Evolutionary conservation across 2,329 filamentous ascomycete genomes (phyloP), one percentile per base, ranked within the genome.

Genomic region (Colletotrichum acutatum): DNA sequence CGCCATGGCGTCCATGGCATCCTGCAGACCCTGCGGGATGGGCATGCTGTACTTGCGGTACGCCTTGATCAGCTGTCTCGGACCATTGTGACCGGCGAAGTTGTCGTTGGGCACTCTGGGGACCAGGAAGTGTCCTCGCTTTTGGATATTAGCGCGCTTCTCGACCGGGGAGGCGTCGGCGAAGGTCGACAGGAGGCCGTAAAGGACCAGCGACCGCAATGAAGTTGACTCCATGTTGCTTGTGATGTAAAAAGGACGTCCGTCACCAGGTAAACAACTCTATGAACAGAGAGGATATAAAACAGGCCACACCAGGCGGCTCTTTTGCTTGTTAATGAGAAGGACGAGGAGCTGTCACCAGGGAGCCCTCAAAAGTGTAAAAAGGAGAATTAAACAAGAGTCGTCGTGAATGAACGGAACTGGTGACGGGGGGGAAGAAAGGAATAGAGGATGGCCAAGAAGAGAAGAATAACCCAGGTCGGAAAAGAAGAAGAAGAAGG

Each of bases 11-110:
- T 77, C 79, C 49, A 83, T 74, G 34, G 81, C 81, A 37, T 83
- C 84, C 63, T 85, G 78, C 64, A 88, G 79, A 8, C 82, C 82
- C 2, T 83, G 77, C 2, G 86, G 82, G 58, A 88, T 82, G 49
- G 83, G 82, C 82, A 92, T 87, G 74, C 89, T 87, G 81, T 88
- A 95, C 80, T 95, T 95, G 77, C 86, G 83, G 80, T 93, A 92
- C 19, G 92, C 90, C 82, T 90, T 93, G 63, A 88, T 82, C 76
- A 95, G 85, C 63, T 92, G 91, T 68, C 78, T 81, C 0, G 87
- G 84, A n/a, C 92, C 91, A 83, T 92, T 86, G 74, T 80, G 81
- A 24, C 86, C 82, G 26, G 85, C 84, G 78, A 90, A 90, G 68
- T 84, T 84, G n/a, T 83, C 83, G 76, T 90, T 91, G 64, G 84